These are phyloP conservation scores for Nepenthes gracilis DNA, from an alignment of 148 eudicot genomes.

Conservation along the genomic window DNA sequence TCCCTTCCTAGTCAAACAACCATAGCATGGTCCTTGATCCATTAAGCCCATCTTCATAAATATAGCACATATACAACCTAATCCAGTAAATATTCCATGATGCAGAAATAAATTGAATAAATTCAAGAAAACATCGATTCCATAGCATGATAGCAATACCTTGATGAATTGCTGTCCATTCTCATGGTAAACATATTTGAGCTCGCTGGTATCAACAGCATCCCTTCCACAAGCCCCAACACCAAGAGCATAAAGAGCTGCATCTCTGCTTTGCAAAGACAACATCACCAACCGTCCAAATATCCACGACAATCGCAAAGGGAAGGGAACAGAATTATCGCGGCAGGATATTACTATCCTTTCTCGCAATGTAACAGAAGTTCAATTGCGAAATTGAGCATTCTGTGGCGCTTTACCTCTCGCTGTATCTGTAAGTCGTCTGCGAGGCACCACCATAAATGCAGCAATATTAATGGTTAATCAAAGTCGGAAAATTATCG, in stretches of 20 bases:
- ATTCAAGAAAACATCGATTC: too few species aligned
- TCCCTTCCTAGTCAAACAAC: too few species aligned
- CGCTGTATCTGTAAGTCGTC: conserved; percentile 40
- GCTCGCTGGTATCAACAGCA: conserved; percentile 67
- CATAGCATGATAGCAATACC: conserved; percentile 20
- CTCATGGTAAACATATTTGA: conserved; percentile 79
- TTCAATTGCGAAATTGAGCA: neutral
- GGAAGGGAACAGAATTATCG: neutral
- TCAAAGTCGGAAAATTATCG: neutral
- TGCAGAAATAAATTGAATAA: too few species aligned
- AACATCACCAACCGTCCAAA: neutral
- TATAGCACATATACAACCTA: too few species aligned
- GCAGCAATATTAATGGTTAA: conserved; percentile 2
- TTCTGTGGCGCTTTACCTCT: conserved; percentile 32
- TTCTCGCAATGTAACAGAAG: neutral
- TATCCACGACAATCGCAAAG: neutral
- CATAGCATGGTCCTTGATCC: too few species aligned
- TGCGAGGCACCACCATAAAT: conserved; percentile 14
- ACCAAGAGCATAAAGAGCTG: conserved; percentile 81
- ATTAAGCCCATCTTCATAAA: too few species aligned
- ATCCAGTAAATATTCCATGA: too few species aligned
- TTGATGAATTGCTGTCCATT: conserved; percentile 72
- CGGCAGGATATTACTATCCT: neutral
- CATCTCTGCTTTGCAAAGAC: conserved; percentile 43
- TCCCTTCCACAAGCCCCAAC: conserved; percentile 82